phyloP scores from a whole-genome alignment of 139 green algal species.

The Medakamo hakoo region DNA sequence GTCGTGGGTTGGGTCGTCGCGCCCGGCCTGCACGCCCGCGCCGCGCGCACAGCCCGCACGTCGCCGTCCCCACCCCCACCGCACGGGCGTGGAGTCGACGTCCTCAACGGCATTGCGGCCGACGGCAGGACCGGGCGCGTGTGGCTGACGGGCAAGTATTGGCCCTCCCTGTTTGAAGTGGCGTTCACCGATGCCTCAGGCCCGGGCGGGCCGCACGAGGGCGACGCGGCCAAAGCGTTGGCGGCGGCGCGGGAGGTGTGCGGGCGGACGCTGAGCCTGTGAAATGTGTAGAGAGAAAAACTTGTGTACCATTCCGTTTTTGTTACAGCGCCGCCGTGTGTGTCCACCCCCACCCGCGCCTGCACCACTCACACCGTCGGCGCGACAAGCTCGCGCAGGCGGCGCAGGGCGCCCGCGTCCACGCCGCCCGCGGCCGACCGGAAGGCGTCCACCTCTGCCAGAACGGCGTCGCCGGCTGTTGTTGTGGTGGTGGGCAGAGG shows the following conservation, averaged over 20 bases:
- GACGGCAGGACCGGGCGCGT: constrained; percentile 32
- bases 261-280: background rate
- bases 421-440: no score
- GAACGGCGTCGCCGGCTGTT: no score
- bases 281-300: no score
- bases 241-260: background rate
- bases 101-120: constrained; percentile 65
- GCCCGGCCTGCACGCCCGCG: constrained; percentile 10
- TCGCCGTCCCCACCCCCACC: constrained; percentile 3
- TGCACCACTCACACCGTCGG: background rate
- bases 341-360: background rate
- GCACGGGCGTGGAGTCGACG: constrained; percentile 31
- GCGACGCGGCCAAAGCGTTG: background rate
- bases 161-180: constrained; percentile 41
- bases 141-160: constrained; percentile 69
- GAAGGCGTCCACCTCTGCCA: background rate
- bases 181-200: background rate
- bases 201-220: background rate
- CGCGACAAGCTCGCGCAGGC: background rate
- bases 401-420: background rate
- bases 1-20: constrained; percentile 10
- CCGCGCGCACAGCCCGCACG: no score
- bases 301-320: no score
- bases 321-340: no score
- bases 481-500: no score